A percentile compares a stretch with the other conserved stretches of the same genome.
Conservation (phyloP, 169 alveolate species). For the Babesia ovis region DNA sequence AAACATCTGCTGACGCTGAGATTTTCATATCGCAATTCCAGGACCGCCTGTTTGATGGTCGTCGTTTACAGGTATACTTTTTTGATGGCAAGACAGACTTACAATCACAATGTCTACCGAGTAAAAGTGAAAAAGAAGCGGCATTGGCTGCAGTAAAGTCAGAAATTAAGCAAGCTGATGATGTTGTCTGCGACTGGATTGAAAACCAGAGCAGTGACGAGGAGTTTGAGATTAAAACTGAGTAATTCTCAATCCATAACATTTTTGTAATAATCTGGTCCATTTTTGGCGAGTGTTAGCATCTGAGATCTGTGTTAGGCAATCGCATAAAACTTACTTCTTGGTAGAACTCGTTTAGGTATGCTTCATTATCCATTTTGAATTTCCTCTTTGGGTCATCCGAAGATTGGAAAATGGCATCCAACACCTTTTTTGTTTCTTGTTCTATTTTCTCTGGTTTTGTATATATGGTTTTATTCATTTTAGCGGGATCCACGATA, state of each 20-base stretch:
- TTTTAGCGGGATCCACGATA: constrained; percentile 49
- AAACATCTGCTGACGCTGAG: constrained; percentile 83
- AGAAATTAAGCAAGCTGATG: constrained; percentile 9
- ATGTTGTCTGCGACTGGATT: constrained; percentile 52
- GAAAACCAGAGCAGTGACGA: constrained; percentile 69
- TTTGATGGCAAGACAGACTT: constrained; percentile 85
- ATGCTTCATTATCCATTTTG: constrained; percentile 4
- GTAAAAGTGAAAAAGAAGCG: constrained; percentile 19
- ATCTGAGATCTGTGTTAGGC: constrained; percentile 3
- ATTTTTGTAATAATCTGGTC: constrained; percentile 54
- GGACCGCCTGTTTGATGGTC: constrained; percentile 78
- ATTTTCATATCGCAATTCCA: constrained; percentile 72
- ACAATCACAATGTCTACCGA: constrained; percentile 79
- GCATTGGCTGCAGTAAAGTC: neutral
- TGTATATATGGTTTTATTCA: constrained; percentile 19
- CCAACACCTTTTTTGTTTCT: constrained; percentile 24
- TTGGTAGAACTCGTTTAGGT: constrained; percentile 30
- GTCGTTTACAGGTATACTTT: constrained; percentile 81
- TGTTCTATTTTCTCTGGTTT: constrained; percentile 34
- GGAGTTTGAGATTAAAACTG: constrained; percentile 66
- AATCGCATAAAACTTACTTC: constrained; percentile 30
- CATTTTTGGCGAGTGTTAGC: constrained; percentile 46
- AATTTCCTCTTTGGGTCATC: constrained; percentile 5
- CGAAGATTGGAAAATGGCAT: constrained; percentile 13
- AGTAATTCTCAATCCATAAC: constrained; percentile 40